These are phyloP conservation scores for Botrytis galanthina DNA, from an alignment of 2,329 filamentous ascomycete species.

Conservation along the genomic window DNA sequence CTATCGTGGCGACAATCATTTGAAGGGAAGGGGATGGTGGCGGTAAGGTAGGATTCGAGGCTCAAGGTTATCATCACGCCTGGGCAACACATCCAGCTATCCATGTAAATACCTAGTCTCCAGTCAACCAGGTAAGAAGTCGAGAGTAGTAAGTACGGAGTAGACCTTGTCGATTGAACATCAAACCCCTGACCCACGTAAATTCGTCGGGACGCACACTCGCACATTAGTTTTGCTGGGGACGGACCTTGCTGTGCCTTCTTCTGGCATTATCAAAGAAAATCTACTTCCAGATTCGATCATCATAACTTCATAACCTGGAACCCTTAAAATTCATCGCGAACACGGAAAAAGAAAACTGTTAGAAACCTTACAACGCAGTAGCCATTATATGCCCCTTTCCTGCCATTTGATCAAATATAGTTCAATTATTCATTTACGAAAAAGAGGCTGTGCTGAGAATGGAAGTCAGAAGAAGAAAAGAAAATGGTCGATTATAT, in stretches of 20 bases:
- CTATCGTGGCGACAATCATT: background rate
- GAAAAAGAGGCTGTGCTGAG: constrained; percentile 1
- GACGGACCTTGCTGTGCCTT: background rate
- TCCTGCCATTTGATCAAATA: background rate
- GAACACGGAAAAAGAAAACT: background rate
- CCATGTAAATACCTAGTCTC: too few relatives aligned
- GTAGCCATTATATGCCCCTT: background rate
- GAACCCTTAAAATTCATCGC: background rate
- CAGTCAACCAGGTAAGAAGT: background rate
- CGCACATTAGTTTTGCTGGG: background rate
- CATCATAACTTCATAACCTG: too few relatives aligned
- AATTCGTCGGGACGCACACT: background rate
- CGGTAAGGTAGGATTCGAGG: constrained; percentile 3
- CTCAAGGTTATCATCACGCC: background rate
- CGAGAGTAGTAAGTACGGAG: background rate
- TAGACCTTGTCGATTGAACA: background rate
- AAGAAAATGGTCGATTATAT: background rate
- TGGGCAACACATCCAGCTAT: too few relatives aligned
- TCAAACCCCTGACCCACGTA: constrained; percentile 2
- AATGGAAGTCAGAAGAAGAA: background rate
- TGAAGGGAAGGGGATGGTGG: background rate
- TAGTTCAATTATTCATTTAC: background rate
- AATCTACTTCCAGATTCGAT: background rate
- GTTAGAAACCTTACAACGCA: background rate
- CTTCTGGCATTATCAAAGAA: background rate